phyloP scores from a whole-genome alignment of 805 yeast species.

The Saturnispora zaruensis region DNA sequence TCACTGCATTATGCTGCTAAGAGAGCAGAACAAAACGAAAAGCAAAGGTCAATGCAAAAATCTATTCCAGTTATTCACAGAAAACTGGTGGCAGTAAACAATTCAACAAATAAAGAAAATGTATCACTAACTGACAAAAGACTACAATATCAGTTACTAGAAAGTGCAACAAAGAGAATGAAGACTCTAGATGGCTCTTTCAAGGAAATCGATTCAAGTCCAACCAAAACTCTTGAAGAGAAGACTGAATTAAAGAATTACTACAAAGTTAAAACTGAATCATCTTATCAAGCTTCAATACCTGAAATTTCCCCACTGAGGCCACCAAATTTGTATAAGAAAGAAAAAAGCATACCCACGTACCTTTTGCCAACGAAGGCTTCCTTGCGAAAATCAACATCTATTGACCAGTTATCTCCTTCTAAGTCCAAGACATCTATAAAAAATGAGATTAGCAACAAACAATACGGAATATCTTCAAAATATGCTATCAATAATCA shows the following conservation, averaged over 20 bases:
- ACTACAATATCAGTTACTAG: constrained; percentile 14
- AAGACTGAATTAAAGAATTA: constrained; percentile 19
- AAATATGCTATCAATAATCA: neutral
- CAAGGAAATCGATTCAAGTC: constrained; percentile 25
- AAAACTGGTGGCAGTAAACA: neutral
- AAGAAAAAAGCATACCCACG: constrained; percentile 14
- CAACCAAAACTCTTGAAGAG: constrained; percentile 23
- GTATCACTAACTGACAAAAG: constrained; percentile 23
- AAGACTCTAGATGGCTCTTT: constrained; percentile 19
- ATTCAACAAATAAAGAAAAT: neutral
- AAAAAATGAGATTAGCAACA: neutral
- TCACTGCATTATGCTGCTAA: constrained; percentile 39
- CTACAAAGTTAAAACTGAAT: constrained; percentile 9
- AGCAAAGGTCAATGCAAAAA: constrained; percentile 1
- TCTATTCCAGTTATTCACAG: neutral
- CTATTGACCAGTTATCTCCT: constrained; percentile 9
- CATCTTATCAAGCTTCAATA: neutral
- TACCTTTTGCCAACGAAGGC: constrained; percentile 20
- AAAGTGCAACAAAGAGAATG: constrained; percentile 27
- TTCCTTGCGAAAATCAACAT: constrained; percentile 13
- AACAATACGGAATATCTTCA: neutral
- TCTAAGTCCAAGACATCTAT: constrained; percentile 3
- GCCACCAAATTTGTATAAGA: constrained; percentile 5
- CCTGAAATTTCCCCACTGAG: neutral
- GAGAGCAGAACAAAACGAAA: constrained; percentile 14